A percentile compares a stretch with the other conserved stretches of the same genome.
phyloP scores from a whole-genome alignment of 1,284 basidiomycete genomes.

The Grifola frondosa region DNA sequence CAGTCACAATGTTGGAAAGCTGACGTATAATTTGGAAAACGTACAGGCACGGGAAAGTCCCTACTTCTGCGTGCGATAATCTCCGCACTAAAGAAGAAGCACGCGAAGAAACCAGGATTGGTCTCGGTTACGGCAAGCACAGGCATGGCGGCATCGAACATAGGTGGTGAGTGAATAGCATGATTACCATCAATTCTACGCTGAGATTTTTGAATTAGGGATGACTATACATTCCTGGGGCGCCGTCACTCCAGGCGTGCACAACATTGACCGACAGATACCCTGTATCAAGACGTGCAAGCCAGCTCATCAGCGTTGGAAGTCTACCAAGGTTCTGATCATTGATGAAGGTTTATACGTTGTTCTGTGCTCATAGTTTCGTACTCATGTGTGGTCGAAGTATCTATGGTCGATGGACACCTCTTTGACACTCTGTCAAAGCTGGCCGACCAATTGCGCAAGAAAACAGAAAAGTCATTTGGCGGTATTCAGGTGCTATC shows the following conservation, averaged over 20 bases:
- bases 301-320: constrained; percentile 39
- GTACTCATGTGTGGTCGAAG: constrained; percentile 40
- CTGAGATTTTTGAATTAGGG: constrained; percentile 22
- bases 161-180: constrained; percentile 53
- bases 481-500: constrained; percentile 89
- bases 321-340: constrained; percentile 69
- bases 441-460: constrained; percentile 35
- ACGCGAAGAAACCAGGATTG: constrained; percentile 42
- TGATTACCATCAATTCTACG: too few species aligned
- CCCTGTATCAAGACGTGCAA: constrained; percentile 39
- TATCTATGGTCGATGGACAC: constrained; percentile 96
- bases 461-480: constrained; percentile 72
- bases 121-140: constrained; percentile 60
- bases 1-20: neutral
- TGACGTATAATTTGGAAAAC: neutral
- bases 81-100: constrained; percentile 48
- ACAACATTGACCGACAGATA: constrained; percentile 36
- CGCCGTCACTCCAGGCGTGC: constrained; percentile 37
- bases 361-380: neutral
- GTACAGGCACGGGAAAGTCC: constrained; percentile 56
- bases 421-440: constrained; percentile 83
- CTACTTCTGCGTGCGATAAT: constrained; percentile 58
- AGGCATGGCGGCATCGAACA: constrained; percentile 63
- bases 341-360: constrained; percentile 82
- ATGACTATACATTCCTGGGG: constrained; percentile 43